Conservation (phyloP, 2,329 filamentous ascomycete species). For the Cytospora chrysosperma region DNA sequence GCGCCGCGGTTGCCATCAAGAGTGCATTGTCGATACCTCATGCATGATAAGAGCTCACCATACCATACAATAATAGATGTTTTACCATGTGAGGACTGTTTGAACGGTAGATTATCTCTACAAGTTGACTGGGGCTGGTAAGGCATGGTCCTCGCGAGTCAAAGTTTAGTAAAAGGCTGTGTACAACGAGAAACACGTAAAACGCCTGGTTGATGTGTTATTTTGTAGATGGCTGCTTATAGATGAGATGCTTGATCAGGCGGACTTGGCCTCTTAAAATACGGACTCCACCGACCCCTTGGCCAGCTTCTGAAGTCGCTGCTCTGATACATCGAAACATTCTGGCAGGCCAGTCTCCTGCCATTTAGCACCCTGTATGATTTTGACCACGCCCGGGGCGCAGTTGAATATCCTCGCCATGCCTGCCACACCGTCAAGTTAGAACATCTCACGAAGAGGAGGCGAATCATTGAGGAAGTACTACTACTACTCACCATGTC, state of each 20-base stretch:
- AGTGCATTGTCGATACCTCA: too few species aligned
- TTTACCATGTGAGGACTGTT: too few species aligned
- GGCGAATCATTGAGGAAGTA: too few species aligned
- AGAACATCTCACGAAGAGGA: not conserved
- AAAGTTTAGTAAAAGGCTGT: too few species aligned
- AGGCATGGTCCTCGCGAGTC: too few species aligned
- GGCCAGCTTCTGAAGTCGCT: not conserved
- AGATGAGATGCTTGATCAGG: not conserved
- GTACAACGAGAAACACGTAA: too few species aligned
- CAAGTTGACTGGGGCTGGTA: too few species aligned
- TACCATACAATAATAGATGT: too few species aligned
- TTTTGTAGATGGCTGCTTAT: not conserved
- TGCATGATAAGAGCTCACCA: too few species aligned
- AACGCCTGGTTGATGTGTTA: not conserved
- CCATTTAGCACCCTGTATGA: conserved; percentile 40
- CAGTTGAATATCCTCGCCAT: conserved; percentile 48
- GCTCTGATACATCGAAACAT: conserved; percentile 14
- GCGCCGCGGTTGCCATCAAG: not conserved
- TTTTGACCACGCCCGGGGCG: conserved; percentile 43
- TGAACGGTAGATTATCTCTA: too few species aligned
- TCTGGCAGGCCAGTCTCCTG: conserved; percentile 34
- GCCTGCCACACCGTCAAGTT: conserved; percentile 10
- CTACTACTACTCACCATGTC: conserved; percentile 45
- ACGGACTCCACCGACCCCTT: conserved; percentile 17
- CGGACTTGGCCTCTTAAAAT: not conserved